Base-by-base conservation (phyloP, 345 rosid species). In the Camelina sativa region DNA sequence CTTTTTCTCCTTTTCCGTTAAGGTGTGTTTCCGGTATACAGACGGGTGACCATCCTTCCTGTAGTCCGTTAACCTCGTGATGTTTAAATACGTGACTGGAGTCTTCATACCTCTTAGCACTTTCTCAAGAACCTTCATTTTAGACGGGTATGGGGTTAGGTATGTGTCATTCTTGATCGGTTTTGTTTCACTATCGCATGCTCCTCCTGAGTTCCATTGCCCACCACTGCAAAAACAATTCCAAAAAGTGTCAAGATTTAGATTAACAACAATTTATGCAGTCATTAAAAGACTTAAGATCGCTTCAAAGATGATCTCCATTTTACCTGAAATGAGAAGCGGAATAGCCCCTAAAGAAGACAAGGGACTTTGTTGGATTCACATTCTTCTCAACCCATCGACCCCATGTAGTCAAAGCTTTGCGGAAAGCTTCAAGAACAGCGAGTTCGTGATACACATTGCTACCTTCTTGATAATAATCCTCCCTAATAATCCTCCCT, bases 141-240 rank as follows among this genome's bases (percentile, higher is more conserved):
- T 96, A 0, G 90, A 65, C 0, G 94, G 94, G 63, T 96, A 96
- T 19, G 84, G 80, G 0, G 72, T 72, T 35, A 96, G 76, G 75
- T 89, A 92, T 1, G 91, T 89, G 23, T 76, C 84, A 56, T 92
- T 91, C 83, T 79, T 86, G 83, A 96, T 96, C 8, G 97, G 99
- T 72, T 87, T 90, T 2, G 85, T 86, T 82, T 96, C 97, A 7
- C 84, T 83, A 48, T 96, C 93, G 61, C 99, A 96, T 35, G 87
- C 90, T 60, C 99, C 98, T 1, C 99, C 98, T 0, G 99, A 90
- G 83, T 96, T 96, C 99, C 99, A 96, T 66, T 92, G 98, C n/a
- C 99, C 99, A 3, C 98, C 99, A 8, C 99, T 94, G 82, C 72
- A 83, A 11, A 73, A 16, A 34, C 52, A 53, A 44, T 52, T 23